phyloP scores from a whole-genome alignment of 2,329 filamentous ascomycete species.

The Colletotrichum melonis region DNA sequence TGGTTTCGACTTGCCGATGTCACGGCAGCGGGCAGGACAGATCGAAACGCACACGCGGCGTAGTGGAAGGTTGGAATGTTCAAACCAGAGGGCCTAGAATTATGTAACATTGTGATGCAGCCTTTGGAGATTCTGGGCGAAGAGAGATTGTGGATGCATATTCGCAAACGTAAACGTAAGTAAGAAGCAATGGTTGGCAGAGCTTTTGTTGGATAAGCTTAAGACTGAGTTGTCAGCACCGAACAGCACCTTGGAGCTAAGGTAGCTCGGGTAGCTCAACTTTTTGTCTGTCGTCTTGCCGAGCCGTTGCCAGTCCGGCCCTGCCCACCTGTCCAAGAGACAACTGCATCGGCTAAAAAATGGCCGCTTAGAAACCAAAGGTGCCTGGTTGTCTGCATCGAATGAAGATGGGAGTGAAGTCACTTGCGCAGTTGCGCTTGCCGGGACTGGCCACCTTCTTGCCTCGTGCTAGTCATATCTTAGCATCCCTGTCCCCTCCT shows the following conservation, averaged over 20 bases:
- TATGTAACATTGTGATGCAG: no score
- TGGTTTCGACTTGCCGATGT: neutral
- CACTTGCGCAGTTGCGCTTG: neutral
- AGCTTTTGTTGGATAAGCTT: neutral
- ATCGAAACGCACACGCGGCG: no score
- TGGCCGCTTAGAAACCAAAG: conserved; percentile 5
- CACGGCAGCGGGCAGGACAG: neutral
- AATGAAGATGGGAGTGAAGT: neutral
- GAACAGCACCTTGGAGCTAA: neutral
- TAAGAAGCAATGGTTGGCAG: neutral
- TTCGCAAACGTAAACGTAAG: no score
- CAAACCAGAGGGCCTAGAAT: neutral
- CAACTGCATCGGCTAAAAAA: conserved; percentile 19
- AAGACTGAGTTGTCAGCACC: neutral
- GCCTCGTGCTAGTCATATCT: conserved; percentile 29
- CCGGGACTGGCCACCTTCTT: conserved; percentile 30
- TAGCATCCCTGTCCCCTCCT: conserved; percentile 19
- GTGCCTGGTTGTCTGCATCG: neutral
- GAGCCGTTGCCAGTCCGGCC: conserved; percentile 5
- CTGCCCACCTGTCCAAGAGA: neutral
- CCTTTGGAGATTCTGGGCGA: no score
- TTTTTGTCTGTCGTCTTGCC: neutral
- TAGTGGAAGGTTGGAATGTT: no score
- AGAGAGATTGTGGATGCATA: no score
- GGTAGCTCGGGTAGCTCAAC: neutral